These are phyloP conservation scores for Phaffomyces thermotolerans DNA, from an alignment of 805 yeast genomes.

Conservation along the genomic window DNA sequence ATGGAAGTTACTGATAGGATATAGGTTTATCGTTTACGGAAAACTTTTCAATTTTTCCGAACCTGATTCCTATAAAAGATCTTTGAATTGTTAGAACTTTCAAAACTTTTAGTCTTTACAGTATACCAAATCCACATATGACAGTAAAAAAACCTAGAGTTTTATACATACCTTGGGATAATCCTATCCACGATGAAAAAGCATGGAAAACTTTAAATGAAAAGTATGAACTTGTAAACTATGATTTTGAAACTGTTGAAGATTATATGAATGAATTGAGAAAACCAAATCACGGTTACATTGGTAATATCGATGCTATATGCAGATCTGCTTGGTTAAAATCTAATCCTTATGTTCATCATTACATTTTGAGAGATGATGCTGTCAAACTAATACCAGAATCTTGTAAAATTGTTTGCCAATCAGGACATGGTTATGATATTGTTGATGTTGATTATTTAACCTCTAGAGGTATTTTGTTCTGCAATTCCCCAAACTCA, in stretches of 20 bases:
- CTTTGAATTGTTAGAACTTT: not conserved
- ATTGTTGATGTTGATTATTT: constrained; percentile 32
- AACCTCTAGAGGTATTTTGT: constrained; percentile 26
- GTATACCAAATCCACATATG: not conserved
- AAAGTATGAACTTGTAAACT: constrained; percentile 28
- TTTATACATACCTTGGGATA: constrained; percentile 32
- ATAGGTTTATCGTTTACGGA: not conserved
- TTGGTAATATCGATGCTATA: constrained; percentile 30
- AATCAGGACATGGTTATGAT: constrained; percentile 35
- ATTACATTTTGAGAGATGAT: constrained; percentile 29
- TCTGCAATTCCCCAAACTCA: constrained; percentile 33
- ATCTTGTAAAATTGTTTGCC: constrained; percentile 29
- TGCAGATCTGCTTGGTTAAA: constrained; percentile 34
- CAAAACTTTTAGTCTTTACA: not conserved
- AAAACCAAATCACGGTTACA: constrained; percentile 29
- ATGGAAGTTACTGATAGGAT: too few relatives aligned
- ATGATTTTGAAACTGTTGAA: constrained; percentile 28
- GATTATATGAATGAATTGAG: constrained; percentile 29
- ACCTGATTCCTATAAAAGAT: not conserved
- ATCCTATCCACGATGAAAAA: constrained; percentile 30
- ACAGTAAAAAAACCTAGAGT: constrained; percentile 26
- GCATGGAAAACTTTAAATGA: constrained; percentile 31
- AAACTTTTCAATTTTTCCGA: not conserved
- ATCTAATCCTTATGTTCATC: constrained; percentile 31
- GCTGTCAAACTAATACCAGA: constrained; percentile 27